Conservation (phyloP, 495 filamentous ascomycete species). For the Trichoderma virens region DNA sequence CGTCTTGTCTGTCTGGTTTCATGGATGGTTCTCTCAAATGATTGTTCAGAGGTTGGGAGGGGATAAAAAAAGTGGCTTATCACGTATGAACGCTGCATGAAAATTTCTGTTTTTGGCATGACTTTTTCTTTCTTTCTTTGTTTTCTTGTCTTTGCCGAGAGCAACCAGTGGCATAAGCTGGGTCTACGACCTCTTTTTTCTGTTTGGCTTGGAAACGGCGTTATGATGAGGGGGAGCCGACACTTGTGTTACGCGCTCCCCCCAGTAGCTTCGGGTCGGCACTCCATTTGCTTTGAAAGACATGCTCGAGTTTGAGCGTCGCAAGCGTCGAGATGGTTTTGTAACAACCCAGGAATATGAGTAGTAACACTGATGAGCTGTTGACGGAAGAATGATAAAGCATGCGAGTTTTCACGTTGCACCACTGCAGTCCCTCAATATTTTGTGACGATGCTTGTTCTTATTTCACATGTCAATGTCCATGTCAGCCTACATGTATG, state of each 20-base stretch:
- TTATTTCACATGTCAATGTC: not conserved
- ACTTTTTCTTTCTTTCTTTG: not conserved
- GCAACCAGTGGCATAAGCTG: not conserved
- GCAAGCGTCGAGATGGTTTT: not conserved
- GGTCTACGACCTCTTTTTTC: not conserved
- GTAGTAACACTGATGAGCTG: not conserved
- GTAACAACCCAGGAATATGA: not conserved
- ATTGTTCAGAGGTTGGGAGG: not conserved
- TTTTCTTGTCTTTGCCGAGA: not conserved
- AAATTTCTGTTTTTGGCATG: not conserved
- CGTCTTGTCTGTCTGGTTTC: not conserved
- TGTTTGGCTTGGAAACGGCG: not conserved
- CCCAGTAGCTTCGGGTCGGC: not conserved
- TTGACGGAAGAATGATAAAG: not conserved
- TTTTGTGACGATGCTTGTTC: not conserved
- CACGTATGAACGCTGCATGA: constrained; percentile 2
- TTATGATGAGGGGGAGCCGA: not conserved
- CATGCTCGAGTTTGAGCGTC: not conserved
- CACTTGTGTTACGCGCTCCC: not conserved
- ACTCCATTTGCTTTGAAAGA: not conserved
- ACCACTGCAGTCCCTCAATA: not conserved
- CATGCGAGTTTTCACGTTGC: not conserved
- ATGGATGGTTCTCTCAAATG: not conserved
- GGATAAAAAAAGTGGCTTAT: not conserved
- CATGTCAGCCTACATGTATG: not conserved